These are phyloP conservation scores for Paraurostyla sp. DNA, from an alignment of 73 alveolate genomes.

Conservation along the genomic window DNA sequence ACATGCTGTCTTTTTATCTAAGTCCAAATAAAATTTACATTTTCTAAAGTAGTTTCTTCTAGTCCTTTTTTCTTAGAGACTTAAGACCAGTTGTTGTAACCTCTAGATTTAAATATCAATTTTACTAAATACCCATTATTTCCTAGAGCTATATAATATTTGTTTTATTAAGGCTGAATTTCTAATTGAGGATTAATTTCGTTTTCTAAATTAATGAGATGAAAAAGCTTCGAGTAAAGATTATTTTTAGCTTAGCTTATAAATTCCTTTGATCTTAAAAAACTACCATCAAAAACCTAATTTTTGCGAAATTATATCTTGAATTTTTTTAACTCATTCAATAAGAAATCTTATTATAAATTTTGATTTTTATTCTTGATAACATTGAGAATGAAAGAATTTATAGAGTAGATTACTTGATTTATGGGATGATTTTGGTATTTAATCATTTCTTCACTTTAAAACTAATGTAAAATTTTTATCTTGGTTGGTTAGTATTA, in stretches of 20 bases:
- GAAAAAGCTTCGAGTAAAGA: neutral
- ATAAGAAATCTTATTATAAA: neutral
- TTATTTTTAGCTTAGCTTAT: neutral
- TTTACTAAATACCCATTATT: slow-evolving; percentile 45
- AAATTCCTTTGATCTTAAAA: slow-evolving; percentile 42
- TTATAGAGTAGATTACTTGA: neutral
- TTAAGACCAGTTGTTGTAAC: neutral
- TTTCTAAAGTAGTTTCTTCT: slow-evolving; percentile 24
- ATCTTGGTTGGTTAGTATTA: neutral
- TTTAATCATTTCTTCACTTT: neutral
- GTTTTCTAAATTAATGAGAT: slow-evolving; percentile 4
- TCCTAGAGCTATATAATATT: slow-evolving; percentile 30
- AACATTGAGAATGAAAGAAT: neutral
- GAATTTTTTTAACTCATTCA: neutral
- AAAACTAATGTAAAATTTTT: neutral
- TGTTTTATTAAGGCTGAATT: neutral
- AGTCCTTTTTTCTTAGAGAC: slow-evolving; percentile 33
- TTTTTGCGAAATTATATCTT: neutral
- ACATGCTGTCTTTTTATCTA: slow-evolving; percentile 30
- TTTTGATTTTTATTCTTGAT: slow-evolving; percentile 4
- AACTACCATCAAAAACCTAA: neutral
- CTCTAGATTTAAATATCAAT: slow-evolving; percentile 27
- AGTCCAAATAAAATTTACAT: slow-evolving; percentile 51
- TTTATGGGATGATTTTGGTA: slow-evolving; percentile 2
- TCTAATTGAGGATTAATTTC: neutral